These are phyloP conservation scores for Backusella tuberculispora DNA, from an alignment of 192 early-diverging fungal species.

Conservation along the genomic window DNA sequence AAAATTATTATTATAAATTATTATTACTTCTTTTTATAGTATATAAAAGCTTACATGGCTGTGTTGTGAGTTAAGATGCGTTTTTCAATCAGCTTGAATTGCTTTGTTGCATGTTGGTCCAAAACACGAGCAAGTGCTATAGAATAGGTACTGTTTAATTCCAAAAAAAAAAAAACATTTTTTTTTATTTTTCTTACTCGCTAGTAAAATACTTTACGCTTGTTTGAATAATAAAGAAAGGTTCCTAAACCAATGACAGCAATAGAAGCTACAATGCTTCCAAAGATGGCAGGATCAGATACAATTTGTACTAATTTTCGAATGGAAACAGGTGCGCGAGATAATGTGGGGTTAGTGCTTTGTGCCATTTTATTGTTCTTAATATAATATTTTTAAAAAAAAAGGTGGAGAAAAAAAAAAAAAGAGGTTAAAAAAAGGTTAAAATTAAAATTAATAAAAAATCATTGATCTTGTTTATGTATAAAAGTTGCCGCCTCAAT, in stretches of 20 bases:
- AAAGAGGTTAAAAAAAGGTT: too few species aligned
- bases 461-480: too few species aligned
- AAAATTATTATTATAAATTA: neutral
- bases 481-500: too few species aligned
- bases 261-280: conserved; percentile 10
- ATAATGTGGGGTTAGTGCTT: neutral
- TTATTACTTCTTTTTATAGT: neutral
- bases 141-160: neutral
- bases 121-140: conserved; percentile 22
- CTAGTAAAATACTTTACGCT: neutral
- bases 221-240: conserved; percentile 17
- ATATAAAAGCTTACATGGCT: conserved; percentile 21
- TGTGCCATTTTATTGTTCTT: conserved; percentile 13
- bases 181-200: neutral
- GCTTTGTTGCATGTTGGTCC: conserved; percentile 26
- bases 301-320: conserved; percentile 27
- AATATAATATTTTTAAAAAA: too few species aligned
- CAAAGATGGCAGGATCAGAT: conserved; percentile 23
- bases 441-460: too few species aligned
- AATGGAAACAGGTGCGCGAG: conserved; percentile 24
- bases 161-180: neutral
- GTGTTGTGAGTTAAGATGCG: conserved; percentile 22
- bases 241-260: neutral
- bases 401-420: too few species aligned
- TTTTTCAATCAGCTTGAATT: conserved; percentile 29